These are phyloP conservation scores for Moricandia moricandioides DNA, from an alignment of 345 rosid genomes.

Conservation along the genomic window DNA sequence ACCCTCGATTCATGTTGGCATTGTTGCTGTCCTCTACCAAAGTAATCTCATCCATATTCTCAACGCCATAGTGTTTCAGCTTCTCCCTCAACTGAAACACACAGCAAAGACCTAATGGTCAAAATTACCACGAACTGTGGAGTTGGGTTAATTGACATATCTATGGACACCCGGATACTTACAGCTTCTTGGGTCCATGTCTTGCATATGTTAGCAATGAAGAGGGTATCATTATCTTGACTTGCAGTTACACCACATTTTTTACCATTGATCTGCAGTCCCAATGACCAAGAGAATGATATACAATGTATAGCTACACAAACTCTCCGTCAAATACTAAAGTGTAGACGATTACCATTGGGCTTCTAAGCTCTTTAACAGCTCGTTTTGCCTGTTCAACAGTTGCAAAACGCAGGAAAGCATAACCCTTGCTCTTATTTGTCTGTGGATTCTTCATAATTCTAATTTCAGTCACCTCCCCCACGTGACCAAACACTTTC, in stretches of 20 bases:
- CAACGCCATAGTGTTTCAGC: constrained; percentile 92
- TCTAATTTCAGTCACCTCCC: constrained; percentile 84
- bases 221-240: constrained; percentile 94
- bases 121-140: constrained; percentile 29
- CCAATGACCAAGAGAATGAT: constrained; percentile 40
- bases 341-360: constrained; percentile 67
- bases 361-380: constrained; percentile 69
- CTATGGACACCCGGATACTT: constrained; percentile 52
- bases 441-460: constrained; percentile 89
- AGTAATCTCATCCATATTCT: constrained; percentile 79
- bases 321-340: constrained; percentile 37
- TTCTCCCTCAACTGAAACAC: constrained; percentile 84
- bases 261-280: constrained; percentile 92
- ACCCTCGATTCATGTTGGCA: constrained; percentile 90
- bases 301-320: constrained; percentile 35
- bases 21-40: constrained; percentile 91
- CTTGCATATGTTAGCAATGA: constrained; percentile 94
- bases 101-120: constrained; percentile 38
- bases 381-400: constrained; percentile 94
- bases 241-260: constrained; percentile 95
- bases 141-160: constrained; percentile 32
- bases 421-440: constrained; percentile 94
- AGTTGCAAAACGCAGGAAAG: constrained; percentile 89
- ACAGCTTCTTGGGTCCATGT: constrained; percentile 93
- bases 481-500: constrained; percentile 75